These are phyloP conservation scores for Pyracantha coccinea DNA, from an alignment of 331 rosid species.

Conservation along the genomic window DNA sequence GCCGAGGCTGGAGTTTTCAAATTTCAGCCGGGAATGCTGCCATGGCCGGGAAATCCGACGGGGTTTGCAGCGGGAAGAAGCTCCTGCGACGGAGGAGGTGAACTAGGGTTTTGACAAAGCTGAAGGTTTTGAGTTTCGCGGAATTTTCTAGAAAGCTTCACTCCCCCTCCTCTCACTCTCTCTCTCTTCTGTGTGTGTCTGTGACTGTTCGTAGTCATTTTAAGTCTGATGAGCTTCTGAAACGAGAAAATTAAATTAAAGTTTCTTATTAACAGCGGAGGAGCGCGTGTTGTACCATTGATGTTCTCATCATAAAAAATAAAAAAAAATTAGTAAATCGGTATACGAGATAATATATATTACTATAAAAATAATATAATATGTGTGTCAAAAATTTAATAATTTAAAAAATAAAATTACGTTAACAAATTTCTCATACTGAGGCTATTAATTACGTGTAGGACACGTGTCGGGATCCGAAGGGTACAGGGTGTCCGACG, in stretches of 20 bases:
- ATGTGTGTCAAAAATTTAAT: too few species aligned
- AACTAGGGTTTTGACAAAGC: slow-evolving; percentile 4
- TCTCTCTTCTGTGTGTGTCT: background rate
- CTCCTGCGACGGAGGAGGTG: background rate
- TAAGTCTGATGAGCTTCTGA: background rate
- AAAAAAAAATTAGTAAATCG: too few species aligned
- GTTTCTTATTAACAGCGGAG: slow-evolving; percentile 44
- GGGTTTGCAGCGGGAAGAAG: background rate
- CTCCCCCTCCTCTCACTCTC: background rate
- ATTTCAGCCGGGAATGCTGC: background rate
- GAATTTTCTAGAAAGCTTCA: background rate
- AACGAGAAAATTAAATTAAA: slow-evolving; percentile 11
- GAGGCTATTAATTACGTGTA: too few species aligned
- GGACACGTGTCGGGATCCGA: background rate
- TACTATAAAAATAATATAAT: too few species aligned
- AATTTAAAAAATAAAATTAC: too few species aligned
- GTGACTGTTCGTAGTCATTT: background rate
- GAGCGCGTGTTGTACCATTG: too few species aligned
- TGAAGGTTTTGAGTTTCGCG: background rate
- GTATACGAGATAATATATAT: too few species aligned
- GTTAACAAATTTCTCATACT: too few species aligned
- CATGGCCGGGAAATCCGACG: background rate
- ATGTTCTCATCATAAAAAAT: too few species aligned
- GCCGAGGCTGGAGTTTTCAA: background rate
- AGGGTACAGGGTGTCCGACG: slow-evolving; percentile 8